Percentiles rank a stretch among this genome's conserved stretches.
Evolutionary conservation across 2,329 filamentous ascomycete genomes (phyloP).

Genomic region (Diaporthe vaccinii): DNA sequence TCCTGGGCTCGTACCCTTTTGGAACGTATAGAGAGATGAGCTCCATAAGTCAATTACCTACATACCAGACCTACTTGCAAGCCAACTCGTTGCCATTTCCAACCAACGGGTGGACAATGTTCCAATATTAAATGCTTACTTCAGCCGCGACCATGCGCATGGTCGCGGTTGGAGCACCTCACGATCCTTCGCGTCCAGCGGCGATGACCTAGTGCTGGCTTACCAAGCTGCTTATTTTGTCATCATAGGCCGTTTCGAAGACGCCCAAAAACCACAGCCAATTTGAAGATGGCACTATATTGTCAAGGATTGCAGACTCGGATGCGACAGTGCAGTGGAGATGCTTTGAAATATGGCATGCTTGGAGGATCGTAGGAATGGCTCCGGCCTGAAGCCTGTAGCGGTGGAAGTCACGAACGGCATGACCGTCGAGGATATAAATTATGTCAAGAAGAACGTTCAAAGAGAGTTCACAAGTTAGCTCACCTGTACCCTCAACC

Average conservation of each 20-base stretch:
- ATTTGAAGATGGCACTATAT: not conserved
- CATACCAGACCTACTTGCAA: not conserved
- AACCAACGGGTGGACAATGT: not conserved
- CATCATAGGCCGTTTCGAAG: not conserved
- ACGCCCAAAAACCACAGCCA: not conserved
- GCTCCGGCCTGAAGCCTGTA: no score
- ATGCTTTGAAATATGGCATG: constrained; percentile 15
- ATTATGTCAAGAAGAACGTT: not conserved
- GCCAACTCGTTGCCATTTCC: not conserved
- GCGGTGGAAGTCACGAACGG: no score
- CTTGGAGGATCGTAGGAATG: not conserved
- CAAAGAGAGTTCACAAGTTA: not conserved
- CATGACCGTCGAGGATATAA: not conserved
- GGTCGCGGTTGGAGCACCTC: not conserved
- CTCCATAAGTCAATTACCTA: not conserved
- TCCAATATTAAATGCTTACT: not conserved
- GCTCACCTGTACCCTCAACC: not conserved
- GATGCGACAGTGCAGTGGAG: not conserved
- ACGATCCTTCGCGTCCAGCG: constrained; percentile 1
- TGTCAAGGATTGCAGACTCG: not conserved
- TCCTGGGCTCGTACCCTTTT: not conserved
- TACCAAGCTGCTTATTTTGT: constrained; percentile 17
- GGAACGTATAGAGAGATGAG: not conserved
- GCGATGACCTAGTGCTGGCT: not conserved
- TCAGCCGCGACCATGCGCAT: not conserved